Evolutionary conservation across 805 yeast genomes (phyloP).

Genomic region (Wickerhamomyces rabaulensis): DNA sequence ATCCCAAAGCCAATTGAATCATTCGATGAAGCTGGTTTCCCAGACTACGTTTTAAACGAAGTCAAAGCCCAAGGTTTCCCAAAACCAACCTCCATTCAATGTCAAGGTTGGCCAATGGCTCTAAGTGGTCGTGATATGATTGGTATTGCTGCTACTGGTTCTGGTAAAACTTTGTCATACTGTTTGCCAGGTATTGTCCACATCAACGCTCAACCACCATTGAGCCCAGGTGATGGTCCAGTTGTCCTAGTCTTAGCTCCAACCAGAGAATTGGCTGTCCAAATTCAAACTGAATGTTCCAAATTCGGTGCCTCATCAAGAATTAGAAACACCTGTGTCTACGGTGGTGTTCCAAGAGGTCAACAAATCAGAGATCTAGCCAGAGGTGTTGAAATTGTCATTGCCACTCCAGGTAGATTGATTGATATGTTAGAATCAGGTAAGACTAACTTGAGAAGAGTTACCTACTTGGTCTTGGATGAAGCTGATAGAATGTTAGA

Average conservation of each 20-base stretch:
- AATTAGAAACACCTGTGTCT: constrained; percentile 94
- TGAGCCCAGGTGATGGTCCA: constrained; percentile 95
- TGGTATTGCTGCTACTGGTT: constrained; percentile 98
- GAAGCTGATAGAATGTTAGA: constrained; percentile 99
- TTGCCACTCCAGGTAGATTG: constrained; percentile 99
- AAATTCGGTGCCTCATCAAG: constrained; percentile 90
- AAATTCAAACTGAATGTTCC: constrained; percentile 92
- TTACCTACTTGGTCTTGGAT: constrained; percentile 93
- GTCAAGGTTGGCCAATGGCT: constrained; percentile 99
- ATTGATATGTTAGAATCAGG: constrained; percentile 95
- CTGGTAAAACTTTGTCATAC: constrained; percentile 97
- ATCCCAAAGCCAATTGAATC: constrained; percentile 91
- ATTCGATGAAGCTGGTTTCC: constrained; percentile 98
- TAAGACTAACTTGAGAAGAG: constrained; percentile 92
- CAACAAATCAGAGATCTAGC: constrained; percentile 94
- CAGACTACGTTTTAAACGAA: constrained; percentile 85
- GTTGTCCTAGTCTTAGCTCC: constrained; percentile 94
- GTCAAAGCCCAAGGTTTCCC: constrained; percentile 91
- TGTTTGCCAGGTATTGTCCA: constrained; percentile 96
- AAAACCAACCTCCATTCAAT: constrained; percentile 92
- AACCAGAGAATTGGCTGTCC: constrained; percentile 98
- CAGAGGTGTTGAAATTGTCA: constrained; percentile 92
- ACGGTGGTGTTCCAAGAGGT: constrained; percentile 99
- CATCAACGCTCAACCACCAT: constrained; percentile 95
- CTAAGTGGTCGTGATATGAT: constrained; percentile 97